These are phyloP conservation scores for Saccharomyces mikatae DNA, from an alignment of 805 yeast genomes.

Conservation along the genomic window DNA sequence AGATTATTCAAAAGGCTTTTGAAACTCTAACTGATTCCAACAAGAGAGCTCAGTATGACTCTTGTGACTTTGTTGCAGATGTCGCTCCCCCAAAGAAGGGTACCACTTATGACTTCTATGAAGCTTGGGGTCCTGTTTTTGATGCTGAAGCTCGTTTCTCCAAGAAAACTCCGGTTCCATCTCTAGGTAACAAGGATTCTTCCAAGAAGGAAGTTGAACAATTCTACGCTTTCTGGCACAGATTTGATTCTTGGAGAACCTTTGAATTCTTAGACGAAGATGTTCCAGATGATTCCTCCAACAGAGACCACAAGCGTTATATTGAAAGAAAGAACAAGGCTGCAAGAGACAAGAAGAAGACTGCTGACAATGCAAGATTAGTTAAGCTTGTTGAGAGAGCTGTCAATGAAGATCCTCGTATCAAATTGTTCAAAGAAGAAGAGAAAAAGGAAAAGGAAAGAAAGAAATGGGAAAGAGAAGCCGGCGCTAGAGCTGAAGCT, in stretches of 20 bases:
- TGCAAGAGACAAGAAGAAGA: conserved; percentile 94
- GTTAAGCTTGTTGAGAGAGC: conserved; percentile 84
- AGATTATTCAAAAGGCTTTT: conserved; percentile 93
- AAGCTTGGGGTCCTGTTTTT: conserved; percentile 89
- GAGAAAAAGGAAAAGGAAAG: conserved; percentile 92
- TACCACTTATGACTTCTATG: conserved; percentile 71
- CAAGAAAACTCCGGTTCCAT: conserved; percentile 81
- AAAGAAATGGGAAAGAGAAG: conserved; percentile 96
- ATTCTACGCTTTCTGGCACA: conserved; percentile 87
- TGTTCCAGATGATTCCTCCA: conserved; percentile 97
- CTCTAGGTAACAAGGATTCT: conserved; percentile 59
- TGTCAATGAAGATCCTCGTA: conserved; percentile 86
- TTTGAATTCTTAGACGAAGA: conserved; percentile 98
- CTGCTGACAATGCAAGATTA: conserved; percentile 89
- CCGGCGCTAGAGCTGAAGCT: conserved; percentile 94
- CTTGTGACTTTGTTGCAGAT: conserved; percentile 85
- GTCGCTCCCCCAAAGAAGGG: conserved; percentile 69
- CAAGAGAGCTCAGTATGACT: conserved; percentile 90
- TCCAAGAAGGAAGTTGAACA: conserved; percentile 74
- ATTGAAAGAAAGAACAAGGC: conserved; percentile 95
- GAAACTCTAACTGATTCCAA: conserved; percentile 79
- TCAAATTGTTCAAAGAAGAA: conserved; percentile 83
- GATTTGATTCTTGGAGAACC: conserved; percentile 95
- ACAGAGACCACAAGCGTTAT: conserved; percentile 98
- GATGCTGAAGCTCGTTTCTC: conserved; percentile 88